Percentiles rank a stretch among this genome's conserved stretches.
Evolutionary conservation across 208 protist genomes (phyloP).

Genomic region (Acanthamoeba divionensis): DNA sequence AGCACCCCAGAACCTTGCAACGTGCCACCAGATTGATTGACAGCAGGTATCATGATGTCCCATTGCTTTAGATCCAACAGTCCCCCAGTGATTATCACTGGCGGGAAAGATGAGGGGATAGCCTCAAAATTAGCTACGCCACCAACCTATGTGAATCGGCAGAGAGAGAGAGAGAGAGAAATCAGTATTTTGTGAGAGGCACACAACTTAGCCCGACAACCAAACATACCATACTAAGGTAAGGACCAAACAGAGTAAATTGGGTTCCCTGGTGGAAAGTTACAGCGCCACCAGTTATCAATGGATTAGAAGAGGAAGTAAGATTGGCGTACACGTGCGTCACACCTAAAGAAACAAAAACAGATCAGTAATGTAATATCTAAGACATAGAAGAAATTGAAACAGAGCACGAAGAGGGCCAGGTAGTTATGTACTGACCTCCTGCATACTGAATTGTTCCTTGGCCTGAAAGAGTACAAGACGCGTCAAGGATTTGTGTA

Average conservation of each 20-base stretch:
- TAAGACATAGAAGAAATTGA: not conserved
- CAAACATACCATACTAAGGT: not conserved
- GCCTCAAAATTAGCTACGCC: conserved; percentile 26
- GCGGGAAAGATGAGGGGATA: not conserved
- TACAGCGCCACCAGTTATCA: not conserved
- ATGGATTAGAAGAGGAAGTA: not conserved
- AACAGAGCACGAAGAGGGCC: not conserved
- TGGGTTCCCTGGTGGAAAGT: conserved; percentile 41
- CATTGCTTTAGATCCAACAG: conserved; percentile 8
- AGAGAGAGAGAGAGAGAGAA: not conserved
- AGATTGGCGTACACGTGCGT: not conserved
- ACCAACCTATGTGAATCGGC: not conserved
- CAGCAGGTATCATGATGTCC: conserved; percentile 29
- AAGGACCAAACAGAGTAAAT: not conserved
- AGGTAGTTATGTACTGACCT: not conserved
- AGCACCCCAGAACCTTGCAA: no score
- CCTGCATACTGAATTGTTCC: not conserved
- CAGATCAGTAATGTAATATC: not conserved
- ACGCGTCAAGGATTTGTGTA: not conserved
- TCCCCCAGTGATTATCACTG: not conserved
- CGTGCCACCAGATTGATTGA: no score
- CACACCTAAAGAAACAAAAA: not conserved
- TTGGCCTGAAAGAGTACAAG: not conserved
- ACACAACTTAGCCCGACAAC: no score
- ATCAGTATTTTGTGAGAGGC: no score